These are phyloP conservation scores for Amaranthus cruentus DNA, from an alignment of 148 eudicot species.

Conservation along the genomic window DNA sequence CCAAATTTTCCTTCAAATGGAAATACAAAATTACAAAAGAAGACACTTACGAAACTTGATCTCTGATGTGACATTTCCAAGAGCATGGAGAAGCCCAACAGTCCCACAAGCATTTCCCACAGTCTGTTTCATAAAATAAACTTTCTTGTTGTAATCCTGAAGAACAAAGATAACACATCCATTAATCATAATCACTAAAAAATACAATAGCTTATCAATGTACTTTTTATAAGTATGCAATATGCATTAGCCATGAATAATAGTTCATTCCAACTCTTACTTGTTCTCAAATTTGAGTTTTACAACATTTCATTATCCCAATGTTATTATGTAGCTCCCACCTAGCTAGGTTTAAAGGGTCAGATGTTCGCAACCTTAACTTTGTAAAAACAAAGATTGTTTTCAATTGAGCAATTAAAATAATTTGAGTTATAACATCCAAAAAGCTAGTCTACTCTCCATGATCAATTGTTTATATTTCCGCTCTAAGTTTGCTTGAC, in stretches of 20 bases:
- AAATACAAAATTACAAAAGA: not conserved
- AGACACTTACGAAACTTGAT: conserved; percentile 67
- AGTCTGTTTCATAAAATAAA: conserved; percentile 92
- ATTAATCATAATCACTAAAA: not conserved
- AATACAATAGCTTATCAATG: not conserved
- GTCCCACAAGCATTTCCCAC: conserved; percentile 99
- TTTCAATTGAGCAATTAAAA: too few species aligned
- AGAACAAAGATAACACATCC: conserved; percentile 15
- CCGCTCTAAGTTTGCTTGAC: not conserved
- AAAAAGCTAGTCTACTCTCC: not conserved
- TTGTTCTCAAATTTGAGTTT: not conserved
- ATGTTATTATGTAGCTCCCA: not conserved
- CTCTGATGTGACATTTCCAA: conserved; percentile 83
- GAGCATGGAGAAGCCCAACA: conserved; percentile 89
- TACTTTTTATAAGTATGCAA: not conserved
- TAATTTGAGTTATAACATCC: not conserved
- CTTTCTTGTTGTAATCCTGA: conserved; percentile 54
- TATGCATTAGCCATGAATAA: not conserved
- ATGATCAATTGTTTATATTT: not conserved
- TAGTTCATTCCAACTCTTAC: not conserved
- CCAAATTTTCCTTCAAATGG: not conserved
- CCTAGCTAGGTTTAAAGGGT: too few species aligned
- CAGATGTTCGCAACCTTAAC: too few species aligned
- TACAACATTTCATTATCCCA: not conserved
- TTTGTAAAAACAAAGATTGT: too few species aligned